phyloP scores from a whole-genome alignment of 2,329 filamentous ascomycete genomes.

The Cercospora beticola region DNA sequence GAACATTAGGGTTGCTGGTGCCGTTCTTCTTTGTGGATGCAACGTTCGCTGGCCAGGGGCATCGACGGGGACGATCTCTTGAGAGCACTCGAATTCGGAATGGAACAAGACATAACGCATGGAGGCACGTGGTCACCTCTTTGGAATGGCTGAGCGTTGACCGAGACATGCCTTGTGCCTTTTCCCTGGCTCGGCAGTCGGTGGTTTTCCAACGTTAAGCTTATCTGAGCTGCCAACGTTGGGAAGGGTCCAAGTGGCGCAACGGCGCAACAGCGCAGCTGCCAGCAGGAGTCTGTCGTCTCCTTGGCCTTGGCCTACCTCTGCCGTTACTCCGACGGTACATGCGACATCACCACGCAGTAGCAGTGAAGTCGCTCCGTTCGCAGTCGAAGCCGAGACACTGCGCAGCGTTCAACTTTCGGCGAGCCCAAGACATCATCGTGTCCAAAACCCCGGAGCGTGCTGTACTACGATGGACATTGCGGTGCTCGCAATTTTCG shows the following conservation, averaged over 20 bases:
- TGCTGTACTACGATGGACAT: neutral
- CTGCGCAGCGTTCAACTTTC: neutral
- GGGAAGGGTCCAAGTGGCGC: neutral
- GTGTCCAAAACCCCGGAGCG: neutral
- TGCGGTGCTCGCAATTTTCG: neutral
- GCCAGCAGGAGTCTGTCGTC: neutral
- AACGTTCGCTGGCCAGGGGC: neutral
- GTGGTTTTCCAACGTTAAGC: neutral
- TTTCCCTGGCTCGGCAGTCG: neutral
- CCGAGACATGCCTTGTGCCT: slow-evolving; percentile 1
- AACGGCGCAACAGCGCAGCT: neutral
- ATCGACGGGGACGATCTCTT: neutral
- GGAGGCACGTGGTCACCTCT: neutral
- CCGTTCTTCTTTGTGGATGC: neutral
- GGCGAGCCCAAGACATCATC: neutral
- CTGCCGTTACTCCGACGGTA: neutral
- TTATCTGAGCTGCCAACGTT: neutral
- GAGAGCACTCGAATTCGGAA: neutral
- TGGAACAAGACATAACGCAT: neutral
- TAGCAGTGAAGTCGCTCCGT: neutral
- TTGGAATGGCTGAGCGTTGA: neutral
- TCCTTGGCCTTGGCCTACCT: neutral
- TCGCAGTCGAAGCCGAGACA: neutral
- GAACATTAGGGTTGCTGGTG: neutral
- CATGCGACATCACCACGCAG: neutral